Base-by-base conservation (phyloP, 2,329 filamentous ascomycete genomes). In the Lecanicillium sp. region DNA sequence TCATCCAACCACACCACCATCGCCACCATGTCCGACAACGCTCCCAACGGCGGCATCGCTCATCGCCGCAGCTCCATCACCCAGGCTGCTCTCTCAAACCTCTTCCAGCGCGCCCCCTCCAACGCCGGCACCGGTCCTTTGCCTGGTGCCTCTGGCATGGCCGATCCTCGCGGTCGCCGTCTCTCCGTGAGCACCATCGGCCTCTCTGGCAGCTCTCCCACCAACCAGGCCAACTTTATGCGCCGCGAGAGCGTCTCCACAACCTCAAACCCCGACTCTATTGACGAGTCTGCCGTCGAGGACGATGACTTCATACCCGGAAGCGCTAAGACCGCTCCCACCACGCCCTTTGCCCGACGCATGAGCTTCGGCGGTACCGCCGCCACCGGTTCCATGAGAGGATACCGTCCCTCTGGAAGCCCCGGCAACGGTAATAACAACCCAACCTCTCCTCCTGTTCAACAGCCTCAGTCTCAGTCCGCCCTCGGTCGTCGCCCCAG, bases 341-440 rank as follows among this genome's bases (percentile, higher is more conserved):
- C 73, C 45, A 87, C 86, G 11, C 87, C 90, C 27, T 91, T 90
- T 62, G 79, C 79, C 51, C 84, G 90, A 57, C 86, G 90, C 51
- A 83, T 95, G 73, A 96, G 90, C 68, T 94, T 95, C 61, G 90
- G 91, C 52, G 85, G 86, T 52, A 81, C 89, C 64, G 43, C 43
- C 44, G 87, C 87, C 55, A 74, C 90, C 66, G 78, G 82, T 58
- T 84, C 83, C 67, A 79, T 87, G 58, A 84, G 83, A 57, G 71
- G 71, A 53, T 69, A 63, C 52, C 67, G 72, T 46, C 68, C 69
- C 29, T 74, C 74, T 59, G 73, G 72, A 60, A 84, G 81, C 62
- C 74, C 81, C 62, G 80, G 78, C 61, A 79, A 79, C 70, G 81
- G 79, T 81, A 81, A 77, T 74, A 71, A 56, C 33, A 64, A 58